Evolutionary conservation across 495 filamentous ascomycete species (phyloP).

Genomic region (Glonium stellatum): DNA sequence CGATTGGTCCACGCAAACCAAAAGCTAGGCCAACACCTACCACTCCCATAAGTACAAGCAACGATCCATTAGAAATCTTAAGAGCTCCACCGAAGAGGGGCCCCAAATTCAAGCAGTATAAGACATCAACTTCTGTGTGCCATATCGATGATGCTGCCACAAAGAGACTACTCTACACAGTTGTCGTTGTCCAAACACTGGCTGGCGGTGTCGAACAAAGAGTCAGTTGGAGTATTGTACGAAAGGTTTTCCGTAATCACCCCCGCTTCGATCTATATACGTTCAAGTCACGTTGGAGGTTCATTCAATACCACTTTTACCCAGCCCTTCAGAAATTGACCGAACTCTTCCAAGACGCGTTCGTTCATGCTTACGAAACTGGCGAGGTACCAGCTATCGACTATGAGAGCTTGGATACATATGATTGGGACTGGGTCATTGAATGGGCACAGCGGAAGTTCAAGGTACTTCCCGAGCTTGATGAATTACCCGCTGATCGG

Average conservation of each 20-base stretch:
- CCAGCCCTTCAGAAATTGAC: constrained; percentile 59
- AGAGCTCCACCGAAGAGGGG: background rate
- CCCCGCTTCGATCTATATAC: constrained; percentile 11
- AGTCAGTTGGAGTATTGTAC: constrained; percentile 69
- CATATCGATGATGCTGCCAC: background rate
- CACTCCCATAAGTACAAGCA: too few species aligned
- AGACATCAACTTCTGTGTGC: background rate
- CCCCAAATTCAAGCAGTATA: background rate
- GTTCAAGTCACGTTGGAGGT: constrained; percentile 48
- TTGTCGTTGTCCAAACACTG: constrained; percentile 55
- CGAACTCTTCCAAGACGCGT: constrained; percentile 67
- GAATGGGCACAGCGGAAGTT: constrained; percentile 58
- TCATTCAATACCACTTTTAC: constrained; percentile 33
- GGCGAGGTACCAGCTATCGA: constrained; percentile 63
- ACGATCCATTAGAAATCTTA: background rate
- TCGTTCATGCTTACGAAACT: constrained; percentile 66
- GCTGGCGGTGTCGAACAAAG: constrained; percentile 62
- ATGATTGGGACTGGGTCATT: constrained; percentile 70
- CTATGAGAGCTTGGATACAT: constrained; percentile 59
- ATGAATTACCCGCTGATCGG: background rate
- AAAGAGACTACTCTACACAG: constrained; percentile 13
- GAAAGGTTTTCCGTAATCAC: constrained; percentile 54
- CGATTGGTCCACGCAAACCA: too few species aligned
- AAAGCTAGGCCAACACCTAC: too few species aligned
- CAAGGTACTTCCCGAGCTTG: constrained; percentile 24